phyloP scores from a whole-genome alignment of 331 rosid genomes.

The Arachis monticola region DNA sequence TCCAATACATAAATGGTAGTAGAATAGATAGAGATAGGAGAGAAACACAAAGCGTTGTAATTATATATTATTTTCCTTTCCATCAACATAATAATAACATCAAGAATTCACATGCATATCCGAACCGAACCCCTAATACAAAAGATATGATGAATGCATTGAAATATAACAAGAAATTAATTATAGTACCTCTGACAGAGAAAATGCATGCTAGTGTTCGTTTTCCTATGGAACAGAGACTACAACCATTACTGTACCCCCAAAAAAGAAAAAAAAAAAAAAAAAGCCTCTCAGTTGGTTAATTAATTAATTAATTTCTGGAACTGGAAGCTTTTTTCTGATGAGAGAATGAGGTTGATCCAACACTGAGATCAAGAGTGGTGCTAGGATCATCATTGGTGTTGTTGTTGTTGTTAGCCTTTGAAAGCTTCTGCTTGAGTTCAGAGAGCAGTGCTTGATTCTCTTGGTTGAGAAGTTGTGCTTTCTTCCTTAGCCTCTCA shows the following conservation, averaged over 20 bases:
- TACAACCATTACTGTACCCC: conserved; percentile 45
- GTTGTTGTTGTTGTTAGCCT: conserved; percentile 43
- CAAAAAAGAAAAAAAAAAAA: conserved; percentile 45
- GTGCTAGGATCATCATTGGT: conserved; percentile 53
- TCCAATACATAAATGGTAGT: background rate
- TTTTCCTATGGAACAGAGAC: conserved; percentile 61
- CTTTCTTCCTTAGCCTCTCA: conserved; percentile 95
- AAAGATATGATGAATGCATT: conserved; percentile 39
- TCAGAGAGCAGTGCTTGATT: conserved; percentile 85
- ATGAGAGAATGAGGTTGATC: conserved; percentile 48
- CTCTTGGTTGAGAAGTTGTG: conserved; percentile 91
- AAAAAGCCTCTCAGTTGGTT: conserved; percentile 55
- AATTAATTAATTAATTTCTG: conserved; percentile 53
- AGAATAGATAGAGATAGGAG: background rate
- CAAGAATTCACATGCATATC: conserved; percentile 44
- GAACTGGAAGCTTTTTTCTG: conserved; percentile 64
- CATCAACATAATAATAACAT: conserved; percentile 53
- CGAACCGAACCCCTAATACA: conserved; percentile 42
- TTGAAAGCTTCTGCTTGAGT: conserved; percentile 81
- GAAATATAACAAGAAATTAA: conserved; percentile 32
- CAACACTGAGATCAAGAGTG: conserved; percentile 67
- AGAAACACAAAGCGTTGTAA: conserved; percentile 33
- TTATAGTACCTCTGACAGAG: conserved; percentile 27
- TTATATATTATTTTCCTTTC: conserved; percentile 29
- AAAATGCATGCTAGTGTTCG: conserved; percentile 19